Evolutionary conservation across 345 rosid genomes (phyloP).

Genomic region (Nephelium lappaceum): DNA sequence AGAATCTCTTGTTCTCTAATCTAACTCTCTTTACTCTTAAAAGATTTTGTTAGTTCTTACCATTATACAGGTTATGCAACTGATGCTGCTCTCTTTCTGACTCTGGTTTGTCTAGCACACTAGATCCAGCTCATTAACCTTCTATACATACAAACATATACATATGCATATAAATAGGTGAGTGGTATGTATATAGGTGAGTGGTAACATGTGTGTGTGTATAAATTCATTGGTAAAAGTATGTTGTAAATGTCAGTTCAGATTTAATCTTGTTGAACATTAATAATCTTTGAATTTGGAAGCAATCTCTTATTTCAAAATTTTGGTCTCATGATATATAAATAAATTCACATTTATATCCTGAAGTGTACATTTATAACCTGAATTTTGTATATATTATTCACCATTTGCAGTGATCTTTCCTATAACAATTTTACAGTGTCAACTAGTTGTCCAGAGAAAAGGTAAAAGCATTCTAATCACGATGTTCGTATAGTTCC

Average conservation of each 20-base stretch:
- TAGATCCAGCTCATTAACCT: too few relatives aligned
- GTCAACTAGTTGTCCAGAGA: conserved; percentile 16
- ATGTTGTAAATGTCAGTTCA: background rate
- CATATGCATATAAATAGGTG: background rate
- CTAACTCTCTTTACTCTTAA: too few relatives aligned
- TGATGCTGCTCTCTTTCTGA: too few relatives aligned
- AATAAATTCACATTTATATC: background rate
- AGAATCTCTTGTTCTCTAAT: too few relatives aligned
- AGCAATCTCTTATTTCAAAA: background rate
- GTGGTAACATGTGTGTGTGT: too few relatives aligned
- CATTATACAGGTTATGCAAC: too few relatives aligned
- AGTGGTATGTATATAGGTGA: background rate
- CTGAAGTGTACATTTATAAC: background rate
- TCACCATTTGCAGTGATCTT: conserved; percentile 53
- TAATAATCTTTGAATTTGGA: background rate
- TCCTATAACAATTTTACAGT: conserved; percentile 63
- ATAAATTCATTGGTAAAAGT: background rate
- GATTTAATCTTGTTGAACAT: background rate
- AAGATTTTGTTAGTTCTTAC: too few relatives aligned
- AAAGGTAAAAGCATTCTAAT: background rate
- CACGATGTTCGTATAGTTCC: background rate
- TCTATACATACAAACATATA: background rate
- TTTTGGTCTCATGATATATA: background rate
- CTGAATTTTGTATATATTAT: background rate
- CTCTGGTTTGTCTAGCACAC: too few relatives aligned